These are phyloP conservation scores for Cicer yamashitae DNA, from an alignment of 306 rosid species.

Conservation along the genomic window DNA sequence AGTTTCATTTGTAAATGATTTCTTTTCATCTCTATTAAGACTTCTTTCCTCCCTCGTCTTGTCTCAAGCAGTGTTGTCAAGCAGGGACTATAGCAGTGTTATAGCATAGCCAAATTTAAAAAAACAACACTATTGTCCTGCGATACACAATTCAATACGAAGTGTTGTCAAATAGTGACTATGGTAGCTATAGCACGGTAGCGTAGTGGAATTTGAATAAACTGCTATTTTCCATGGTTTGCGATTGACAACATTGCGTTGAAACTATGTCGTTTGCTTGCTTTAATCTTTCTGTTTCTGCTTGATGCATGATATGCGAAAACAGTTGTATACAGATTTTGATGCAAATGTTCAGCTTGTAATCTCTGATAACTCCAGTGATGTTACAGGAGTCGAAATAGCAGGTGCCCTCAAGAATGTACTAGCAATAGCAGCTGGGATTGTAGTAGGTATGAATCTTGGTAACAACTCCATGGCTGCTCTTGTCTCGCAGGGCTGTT, in stretches of 20 bases:
- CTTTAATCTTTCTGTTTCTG: neutral
- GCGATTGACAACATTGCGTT: too few relatives aligned
- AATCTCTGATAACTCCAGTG: conserved; percentile 96
- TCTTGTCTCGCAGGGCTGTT: conserved; percentile 95
- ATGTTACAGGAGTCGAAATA: conserved; percentile 98
- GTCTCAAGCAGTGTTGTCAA: neutral
- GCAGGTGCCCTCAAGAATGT: conserved; percentile 97
- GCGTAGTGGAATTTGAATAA: too few relatives aligned
- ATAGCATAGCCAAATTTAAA: too few relatives aligned
- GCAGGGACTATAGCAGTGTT: too few relatives aligned
- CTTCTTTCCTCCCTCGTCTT: neutral
- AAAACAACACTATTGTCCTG: too few relatives aligned
- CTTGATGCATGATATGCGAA: neutral
- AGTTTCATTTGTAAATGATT: conserved; percentile 30
- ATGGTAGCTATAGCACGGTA: too few relatives aligned
- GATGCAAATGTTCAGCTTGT: conserved; percentile 60
- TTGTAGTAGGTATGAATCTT: conserved; percentile 94
- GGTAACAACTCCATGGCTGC: conserved; percentile 98
- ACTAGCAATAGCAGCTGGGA: conserved; percentile 95
- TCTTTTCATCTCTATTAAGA: neutral
- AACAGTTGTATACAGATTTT: neutral
- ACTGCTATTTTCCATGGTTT: too few relatives aligned
- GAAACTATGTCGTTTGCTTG: conserved; percentile 21
- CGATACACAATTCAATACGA: too few relatives aligned
- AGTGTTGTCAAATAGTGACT: too few relatives aligned